Evolutionary conservation across 2,329 filamentous ascomycete genomes (phyloP).

Genomic region (Dendrostoma leiphaemia): DNA sequence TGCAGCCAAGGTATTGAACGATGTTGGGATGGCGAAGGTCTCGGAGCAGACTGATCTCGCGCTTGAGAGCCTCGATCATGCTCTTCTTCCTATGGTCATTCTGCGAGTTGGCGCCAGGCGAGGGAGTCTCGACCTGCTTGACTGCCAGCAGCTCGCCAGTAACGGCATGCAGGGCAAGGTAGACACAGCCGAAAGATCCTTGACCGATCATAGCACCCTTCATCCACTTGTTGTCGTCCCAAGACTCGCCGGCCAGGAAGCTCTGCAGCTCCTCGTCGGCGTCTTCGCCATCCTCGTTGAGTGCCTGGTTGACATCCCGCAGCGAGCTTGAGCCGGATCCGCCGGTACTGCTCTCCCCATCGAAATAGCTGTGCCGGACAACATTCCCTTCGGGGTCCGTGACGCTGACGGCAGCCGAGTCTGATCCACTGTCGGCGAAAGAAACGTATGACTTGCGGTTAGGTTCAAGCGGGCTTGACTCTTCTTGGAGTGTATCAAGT

Average conservation of each 20-base stretch:
- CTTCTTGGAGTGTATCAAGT: slow-evolving; percentile 86
- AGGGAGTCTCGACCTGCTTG: slow-evolving; percentile 93
- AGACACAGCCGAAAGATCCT: slow-evolving; percentile 94
- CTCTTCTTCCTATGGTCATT: slow-evolving; percentile 90
- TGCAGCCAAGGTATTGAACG: slow-evolving; percentile 95
- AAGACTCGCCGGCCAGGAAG: slow-evolving; percentile 88
- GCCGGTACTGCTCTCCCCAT: slow-evolving; percentile 65
- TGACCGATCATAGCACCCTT: slow-evolving; percentile 96
- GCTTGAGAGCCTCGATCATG: slow-evolving; percentile 97
- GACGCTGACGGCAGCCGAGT: slow-evolving; percentile 66
- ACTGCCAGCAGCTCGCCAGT: slow-evolving; percentile 97
- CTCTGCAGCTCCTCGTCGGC: slow-evolving; percentile 85
- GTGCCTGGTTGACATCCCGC: slow-evolving; percentile 79
- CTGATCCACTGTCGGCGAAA: slow-evolving; percentile 72
- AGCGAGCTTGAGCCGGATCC: slow-evolving; percentile 68
- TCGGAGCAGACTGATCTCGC: slow-evolving; percentile 90
- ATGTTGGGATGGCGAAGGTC: slow-evolving; percentile 96
- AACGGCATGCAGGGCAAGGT: slow-evolving; percentile 89
- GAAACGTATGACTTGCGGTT: slow-evolving; percentile 97
- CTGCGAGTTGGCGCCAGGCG: slow-evolving; percentile 71
- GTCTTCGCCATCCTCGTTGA: slow-evolving; percentile 89
- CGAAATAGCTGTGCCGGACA: slow-evolving; percentile 76
- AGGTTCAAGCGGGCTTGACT: slow-evolving; percentile 75
- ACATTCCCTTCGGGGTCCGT: slow-evolving; percentile 75
- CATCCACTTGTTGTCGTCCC: slow-evolving; percentile 99